phyloP scores from a whole-genome alignment of 805 yeast species.

The Ogataea nakhonphanomensis region DNA sequence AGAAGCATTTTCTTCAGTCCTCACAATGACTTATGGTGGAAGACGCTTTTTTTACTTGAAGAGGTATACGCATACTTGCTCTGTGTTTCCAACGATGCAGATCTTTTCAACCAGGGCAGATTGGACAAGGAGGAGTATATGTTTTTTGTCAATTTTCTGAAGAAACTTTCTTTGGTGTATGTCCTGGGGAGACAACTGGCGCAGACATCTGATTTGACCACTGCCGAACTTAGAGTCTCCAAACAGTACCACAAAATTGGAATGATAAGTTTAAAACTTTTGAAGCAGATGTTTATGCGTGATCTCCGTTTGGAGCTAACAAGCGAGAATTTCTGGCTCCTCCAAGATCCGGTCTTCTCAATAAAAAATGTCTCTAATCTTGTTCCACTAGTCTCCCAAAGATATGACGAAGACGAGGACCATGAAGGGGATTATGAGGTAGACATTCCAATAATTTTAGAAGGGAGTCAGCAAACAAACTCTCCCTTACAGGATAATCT shows the following conservation, averaged over 20 bases:
- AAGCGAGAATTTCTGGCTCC: constrained; percentile 52
- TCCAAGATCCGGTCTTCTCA: constrained; percentile 21
- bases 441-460: constrained; percentile 1
- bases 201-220: constrained; percentile 6
- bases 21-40: constrained; percentile 28
- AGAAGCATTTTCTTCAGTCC: constrained; percentile 17
- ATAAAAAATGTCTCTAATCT: constrained; percentile 20
- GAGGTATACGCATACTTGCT: constrained; percentile 67
- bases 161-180: constrained; percentile 43
- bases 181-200: constrained; percentile 24
- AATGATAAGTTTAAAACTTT: constrained; percentile 44
- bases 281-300: constrained; percentile 62
- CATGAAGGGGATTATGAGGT: constrained; percentile 1
- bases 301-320: constrained; percentile 60
- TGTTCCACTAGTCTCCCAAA: constrained; percentile 17
- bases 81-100: constrained; percentile 63
- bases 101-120: constrained; percentile 44
- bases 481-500: constrained; percentile 35
- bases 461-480: constrained; percentile 13
- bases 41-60: constrained; percentile 47
- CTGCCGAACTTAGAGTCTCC: constrained; percentile 9
- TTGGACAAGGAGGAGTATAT: constrained; percentile 38
- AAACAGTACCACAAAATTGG: constrained; percentile 17
- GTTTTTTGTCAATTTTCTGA: constrained; percentile 45
- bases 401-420: constrained; percentile 15